A percentile compares a stretch with the other conserved stretches of the same genome.
phyloP scores from a whole-genome alignment of 345 rosid genomes.

The Melaleuca quinquenervia region DNA sequence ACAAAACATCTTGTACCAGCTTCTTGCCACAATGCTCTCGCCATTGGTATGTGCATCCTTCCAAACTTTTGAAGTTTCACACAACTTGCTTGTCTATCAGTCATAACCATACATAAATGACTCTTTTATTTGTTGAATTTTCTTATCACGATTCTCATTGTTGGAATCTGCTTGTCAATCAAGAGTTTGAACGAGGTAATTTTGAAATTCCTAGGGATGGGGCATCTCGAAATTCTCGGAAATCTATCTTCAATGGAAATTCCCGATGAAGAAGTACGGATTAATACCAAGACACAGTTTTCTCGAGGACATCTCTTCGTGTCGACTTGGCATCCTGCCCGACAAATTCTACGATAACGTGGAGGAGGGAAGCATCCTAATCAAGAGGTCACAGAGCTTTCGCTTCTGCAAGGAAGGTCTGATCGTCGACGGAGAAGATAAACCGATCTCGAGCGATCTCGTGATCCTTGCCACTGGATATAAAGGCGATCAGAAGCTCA shows the following conservation, averaged over 20 bases:
- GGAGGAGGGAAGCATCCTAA: slow-evolving; percentile 14
- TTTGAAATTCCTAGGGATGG: slow-evolving; percentile 11
- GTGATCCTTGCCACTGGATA: slow-evolving; percentile 22
- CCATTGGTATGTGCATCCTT: slow-evolving; percentile 13
- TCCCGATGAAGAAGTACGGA: slow-evolving; percentile 6
- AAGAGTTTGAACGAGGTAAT: background rate
- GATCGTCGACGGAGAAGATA: background rate
- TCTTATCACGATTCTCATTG: background rate
- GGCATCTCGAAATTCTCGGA: slow-evolving; percentile 13
- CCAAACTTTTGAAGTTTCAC: background rate
- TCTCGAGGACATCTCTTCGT: slow-evolving; percentile 5
- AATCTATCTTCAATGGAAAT: slow-evolving; percentile 9
- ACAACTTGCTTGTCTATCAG: background rate
- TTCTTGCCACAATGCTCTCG: slow-evolving; percentile 14
- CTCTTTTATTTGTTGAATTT: background rate
- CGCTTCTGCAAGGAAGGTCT: slow-evolving; percentile 12
- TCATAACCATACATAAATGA: background rate
- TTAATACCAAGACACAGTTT: slow-evolving; percentile 17
- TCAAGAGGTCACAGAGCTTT: slow-evolving; percentile 8
- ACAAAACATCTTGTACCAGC: slow-evolving; percentile 5
- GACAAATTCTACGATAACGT: slow-evolving; percentile 15
- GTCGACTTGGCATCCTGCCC: slow-evolving; percentile 6
- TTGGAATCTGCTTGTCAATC: background rate
- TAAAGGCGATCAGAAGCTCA: slow-evolving; percentile 16
- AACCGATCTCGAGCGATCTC: slow-evolving; percentile 8